Conservation (phyloP, 1,284 basidiomycete species). For the Pyrrhoderma noxium region DNA sequence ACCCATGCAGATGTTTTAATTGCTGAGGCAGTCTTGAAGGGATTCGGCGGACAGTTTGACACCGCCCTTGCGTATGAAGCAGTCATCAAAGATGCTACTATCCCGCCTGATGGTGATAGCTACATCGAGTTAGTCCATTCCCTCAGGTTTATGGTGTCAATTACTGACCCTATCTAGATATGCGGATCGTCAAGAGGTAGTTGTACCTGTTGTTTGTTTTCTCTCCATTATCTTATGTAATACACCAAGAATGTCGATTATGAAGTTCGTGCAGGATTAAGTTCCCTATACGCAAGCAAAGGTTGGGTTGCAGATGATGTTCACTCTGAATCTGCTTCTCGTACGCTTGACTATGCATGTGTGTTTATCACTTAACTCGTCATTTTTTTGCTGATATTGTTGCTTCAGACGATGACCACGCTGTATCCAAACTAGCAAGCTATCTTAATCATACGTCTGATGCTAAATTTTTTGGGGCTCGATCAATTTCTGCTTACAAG, state of each 20-base stretch:
- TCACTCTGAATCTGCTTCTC: conserved; percentile 71
- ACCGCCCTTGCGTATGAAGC: conserved; percentile 63
- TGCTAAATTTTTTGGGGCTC: conserved; percentile 44
- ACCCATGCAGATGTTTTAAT: conserved; percentile 79
- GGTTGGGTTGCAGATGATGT: conserved; percentile 78
- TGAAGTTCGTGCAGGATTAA: conserved; percentile 74
- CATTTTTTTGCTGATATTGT: not conserved
- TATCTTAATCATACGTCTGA: conserved; percentile 44
- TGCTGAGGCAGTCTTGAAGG: conserved; percentile 69
- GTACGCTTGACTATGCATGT: conserved; percentile 78
- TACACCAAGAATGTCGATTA: conserved; percentile 58
- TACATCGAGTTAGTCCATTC: conserved; percentile 39
- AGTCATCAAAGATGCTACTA: conserved; percentile 67
- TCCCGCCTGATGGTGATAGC: conserved; percentile 57
- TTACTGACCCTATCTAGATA: conserved; percentile 37
- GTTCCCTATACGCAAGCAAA: conserved; percentile 54
- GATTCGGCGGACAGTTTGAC: conserved; percentile 53
- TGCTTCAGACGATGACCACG: conserved; percentile 70
- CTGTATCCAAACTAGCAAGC: conserved; percentile 55
- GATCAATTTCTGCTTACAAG: conserved; percentile 51
- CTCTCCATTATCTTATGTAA: not conserved
- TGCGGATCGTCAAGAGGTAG: conserved; percentile 66
- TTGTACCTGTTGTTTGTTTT: conserved; percentile 8
- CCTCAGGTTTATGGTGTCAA: not conserved
- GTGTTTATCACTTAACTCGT: conserved; percentile 21